Percentiles rank a stretch among this genome's conserved stretches.
Conservation (phyloP, 257 asterid species). For the Apocynum venetum region DNA sequence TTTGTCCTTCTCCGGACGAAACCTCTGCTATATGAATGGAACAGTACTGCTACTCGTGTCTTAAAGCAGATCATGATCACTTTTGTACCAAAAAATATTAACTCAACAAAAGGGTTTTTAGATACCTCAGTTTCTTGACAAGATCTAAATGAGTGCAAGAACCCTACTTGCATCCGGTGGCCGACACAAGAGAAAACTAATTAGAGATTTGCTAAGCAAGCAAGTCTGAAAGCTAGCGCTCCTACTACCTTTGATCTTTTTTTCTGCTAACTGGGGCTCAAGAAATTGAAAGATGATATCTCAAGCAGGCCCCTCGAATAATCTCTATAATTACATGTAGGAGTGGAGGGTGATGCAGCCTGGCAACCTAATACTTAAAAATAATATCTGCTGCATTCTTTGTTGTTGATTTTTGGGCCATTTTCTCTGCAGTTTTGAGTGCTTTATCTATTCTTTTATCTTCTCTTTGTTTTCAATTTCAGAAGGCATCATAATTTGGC, state of each 20-base stretch:
- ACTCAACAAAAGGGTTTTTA: neutral
- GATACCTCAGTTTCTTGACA: neutral
- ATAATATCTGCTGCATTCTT: slow-evolving; percentile 6
- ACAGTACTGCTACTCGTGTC: slow-evolving; percentile 1
- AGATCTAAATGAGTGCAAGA: neutral
- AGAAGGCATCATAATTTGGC: slow-evolving; percentile 14
- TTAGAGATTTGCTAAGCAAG: neutral
- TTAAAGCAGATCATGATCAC: slow-evolving; percentile 6
- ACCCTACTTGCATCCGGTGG: slow-evolving; percentile 2
- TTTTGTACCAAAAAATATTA: neutral
- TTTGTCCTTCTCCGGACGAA: neutral
- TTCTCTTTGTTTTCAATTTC: neutral
- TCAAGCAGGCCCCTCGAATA: slow-evolving; percentile 26
- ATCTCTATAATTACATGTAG: slow-evolving; percentile 11
- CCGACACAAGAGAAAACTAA: neutral
- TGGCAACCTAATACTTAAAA: slow-evolving; percentile 12
- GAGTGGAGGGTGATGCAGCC: slow-evolving; percentile 7
- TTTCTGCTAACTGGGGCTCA: slow-evolving; percentile 10
- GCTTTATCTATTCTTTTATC: neutral
- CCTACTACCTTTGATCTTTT: slow-evolving; percentile 4
- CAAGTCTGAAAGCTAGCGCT: neutral
- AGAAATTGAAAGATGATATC: slow-evolving; percentile 16
- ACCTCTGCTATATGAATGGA: slow-evolving; percentile 9
- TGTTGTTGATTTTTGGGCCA: neutral
- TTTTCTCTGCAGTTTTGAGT: neutral